Base-by-base conservation (phyloP, 2,329 filamentous ascomycete species). In the Cladosporium sp. region DNA sequence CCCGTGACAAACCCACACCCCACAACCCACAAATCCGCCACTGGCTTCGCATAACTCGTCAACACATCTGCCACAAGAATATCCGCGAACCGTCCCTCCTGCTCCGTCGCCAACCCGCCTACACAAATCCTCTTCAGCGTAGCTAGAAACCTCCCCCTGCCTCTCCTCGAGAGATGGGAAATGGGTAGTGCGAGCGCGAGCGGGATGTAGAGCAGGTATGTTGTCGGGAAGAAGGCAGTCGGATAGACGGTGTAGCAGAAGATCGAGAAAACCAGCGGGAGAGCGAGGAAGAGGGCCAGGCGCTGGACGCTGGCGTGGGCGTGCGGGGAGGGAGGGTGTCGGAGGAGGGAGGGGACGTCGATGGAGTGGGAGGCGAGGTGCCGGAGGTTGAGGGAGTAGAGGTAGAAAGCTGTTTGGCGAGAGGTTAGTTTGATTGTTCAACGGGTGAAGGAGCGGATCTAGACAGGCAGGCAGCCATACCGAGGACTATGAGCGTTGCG, bases 21-120 rank as follows among this genome's bases (percentile, higher is more conserved):
- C 58, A 89, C 89, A 65, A 98, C 90, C 77, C 93, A 97, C 14
- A 97, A 81, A 78, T 99, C 95, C 28, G 90, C 94, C 32, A 96
- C 84, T 34, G 97, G 91, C 78, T 96, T 97, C 68, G 94, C 90
- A 78, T 98, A 99, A 74, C 92, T 96, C 51, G 95, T 99, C 72
- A 98, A 81, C 65, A 93, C 94, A 84, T 99, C 95, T 38, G 95
- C 93, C 21, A 99, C 87, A 66, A 99, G 81, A 62, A 98, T 90
- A 76, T 99, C 95, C 65, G 92, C 94, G 74, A 98, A 98, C 76
- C 96, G 97, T 64, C 94, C 93, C 78, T 97, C 91, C 71, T 91
- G 87, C 0, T 91, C 83, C 78, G 94, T 90, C 15, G 95, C 94
- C 28, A 99, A 85, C 0, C 94, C 93, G 28, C 95, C 95, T 52